phyloP scores from a whole-genome alignment of 495 filamentous ascomycete genomes.

The Zalerion maritima region DNA sequence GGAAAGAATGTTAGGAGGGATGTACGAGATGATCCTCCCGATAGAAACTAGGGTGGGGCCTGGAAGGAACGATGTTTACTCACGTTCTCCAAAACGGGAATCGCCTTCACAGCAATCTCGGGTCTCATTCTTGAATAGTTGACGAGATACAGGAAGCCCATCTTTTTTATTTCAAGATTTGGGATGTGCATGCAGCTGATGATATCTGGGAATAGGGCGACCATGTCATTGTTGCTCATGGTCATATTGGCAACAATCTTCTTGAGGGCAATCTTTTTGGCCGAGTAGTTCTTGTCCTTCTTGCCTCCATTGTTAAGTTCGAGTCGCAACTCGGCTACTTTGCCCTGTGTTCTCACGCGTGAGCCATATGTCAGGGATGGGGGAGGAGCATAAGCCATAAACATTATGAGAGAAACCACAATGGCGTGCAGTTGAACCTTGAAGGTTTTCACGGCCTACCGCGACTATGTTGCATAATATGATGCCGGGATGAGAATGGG shows the following conservation, averaged over 20 bases:
- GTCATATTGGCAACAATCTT: slow-evolving; percentile 99
- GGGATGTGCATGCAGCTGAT: slow-evolving; percentile 87
- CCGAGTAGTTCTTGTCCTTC: slow-evolving; percentile 94
- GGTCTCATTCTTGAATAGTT: slow-evolving; percentile 94
- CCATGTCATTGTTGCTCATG: slow-evolving; percentile 99
- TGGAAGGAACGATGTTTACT: slow-evolving; percentile 11
- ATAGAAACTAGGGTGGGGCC: background rate
- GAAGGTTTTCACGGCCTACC: no score
- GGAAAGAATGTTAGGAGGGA: slow-evolving; percentile 7
- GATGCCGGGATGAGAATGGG: no score
- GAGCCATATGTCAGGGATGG: slow-evolving; percentile 24
- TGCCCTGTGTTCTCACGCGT: slow-evolving; percentile 59
- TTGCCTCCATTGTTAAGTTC: slow-evolving; percentile 89
- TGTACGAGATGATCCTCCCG: slow-evolving; percentile 1
- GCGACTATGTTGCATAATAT: no score
- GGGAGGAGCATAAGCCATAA: slow-evolving; percentile 30
- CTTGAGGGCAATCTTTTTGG: slow-evolving; percentile 98
- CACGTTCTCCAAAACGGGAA: slow-evolving; percentile 76
- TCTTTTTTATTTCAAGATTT: slow-evolving; percentile 98
- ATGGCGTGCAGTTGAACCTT: no score
- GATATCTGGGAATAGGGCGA: slow-evolving; percentile 89
- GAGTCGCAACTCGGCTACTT: slow-evolving; percentile 90
- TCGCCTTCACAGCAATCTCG: slow-evolving; percentile 83
- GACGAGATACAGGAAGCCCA: slow-evolving; percentile 96
- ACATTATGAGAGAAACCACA: no score